Evolutionary conservation across 805 yeast species (phyloP), one percentile per base, ranked within the genome.

Genomic region (Alloascoidea africana): DNA sequence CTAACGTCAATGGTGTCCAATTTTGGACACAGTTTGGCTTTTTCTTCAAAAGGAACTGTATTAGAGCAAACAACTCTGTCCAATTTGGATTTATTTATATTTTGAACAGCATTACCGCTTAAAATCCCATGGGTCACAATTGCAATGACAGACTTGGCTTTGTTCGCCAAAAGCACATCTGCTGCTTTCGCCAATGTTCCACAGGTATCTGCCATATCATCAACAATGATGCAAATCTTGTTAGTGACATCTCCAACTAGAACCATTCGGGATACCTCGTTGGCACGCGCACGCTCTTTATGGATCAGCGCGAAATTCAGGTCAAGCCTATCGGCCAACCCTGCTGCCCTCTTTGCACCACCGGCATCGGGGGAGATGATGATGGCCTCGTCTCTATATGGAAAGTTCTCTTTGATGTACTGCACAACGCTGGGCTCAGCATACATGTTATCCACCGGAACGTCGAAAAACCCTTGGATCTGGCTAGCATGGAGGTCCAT

Each of bases 131-230:
- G 98, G 1, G 97, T 89, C 6, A 89, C 96, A 37, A 91, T 79
- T 8, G 97, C 95, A 44, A 89, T 72, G 16, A 91, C 97, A 44
- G 73, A 70, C 41, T 71, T 66, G 3, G 98, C 97, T 18, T 86
- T 83, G 46, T 84, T 76, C 16, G 71, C 76, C 45, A 86, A 60
- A 42, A 89, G 63, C 4, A 87, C 75, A 44, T 89, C 94, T 6
- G 95, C 89, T 1, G 97, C 97, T 58, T 89, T 89, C 44, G 84
- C 91, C 46, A 89, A 64, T 2, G 98, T 89, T 32, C 98, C 97
- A 60, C 97, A 89, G 3, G 98, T 89, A 54, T 89, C 98, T 30
- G 97, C 97, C 93, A 89, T 91, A 55, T 89, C 98, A 57, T 89
- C 98, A 23, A 89, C 83, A 44, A 89, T 63, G 16, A 91, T 66